Conservation (phyloP, 345 rosid genomes). For the Ceriops decandra region DNA sequence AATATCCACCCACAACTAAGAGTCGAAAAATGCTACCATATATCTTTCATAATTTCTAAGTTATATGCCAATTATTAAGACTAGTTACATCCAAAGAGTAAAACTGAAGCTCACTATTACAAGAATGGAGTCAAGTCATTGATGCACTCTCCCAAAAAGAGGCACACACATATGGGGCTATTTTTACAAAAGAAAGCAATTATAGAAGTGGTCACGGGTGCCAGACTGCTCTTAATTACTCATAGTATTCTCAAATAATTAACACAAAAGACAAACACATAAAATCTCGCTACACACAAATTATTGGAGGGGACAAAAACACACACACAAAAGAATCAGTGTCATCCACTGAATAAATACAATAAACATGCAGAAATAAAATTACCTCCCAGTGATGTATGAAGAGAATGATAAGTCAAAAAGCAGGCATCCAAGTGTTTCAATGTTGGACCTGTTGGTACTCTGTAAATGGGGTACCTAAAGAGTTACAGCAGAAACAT, state of each 20-base stretch:
- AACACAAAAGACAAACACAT: background rate
- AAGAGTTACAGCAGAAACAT: constrained; percentile 14
- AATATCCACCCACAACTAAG: too few relatives aligned
- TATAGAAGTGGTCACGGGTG: background rate
- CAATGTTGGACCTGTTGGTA: constrained; percentile 30
- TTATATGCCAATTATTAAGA: too few relatives aligned
- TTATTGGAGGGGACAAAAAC: background rate
- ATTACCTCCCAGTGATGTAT: constrained; percentile 27
- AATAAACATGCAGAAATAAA: background rate
- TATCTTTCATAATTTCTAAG: too few relatives aligned
- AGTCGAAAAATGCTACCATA: too few relatives aligned
- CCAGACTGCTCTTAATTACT: too few relatives aligned
- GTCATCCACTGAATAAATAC: background rate
- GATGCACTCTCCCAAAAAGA: too few relatives aligned
- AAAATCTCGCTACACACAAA: background rate
- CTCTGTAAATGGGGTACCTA: constrained; percentile 34
- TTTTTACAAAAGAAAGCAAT: background rate
- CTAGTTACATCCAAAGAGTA: too few relatives aligned
- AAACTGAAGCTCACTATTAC: too few relatives aligned
- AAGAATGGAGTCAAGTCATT: too few relatives aligned
- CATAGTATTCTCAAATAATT: too few relatives aligned
- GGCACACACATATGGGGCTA: background rate
- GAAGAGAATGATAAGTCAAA: constrained; percentile 25
- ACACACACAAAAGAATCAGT: background rate
- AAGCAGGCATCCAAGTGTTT: constrained; percentile 33